Base-by-base conservation (phyloP, 768 basidiomycete species). In the Tephrocybe sp. region DNA sequence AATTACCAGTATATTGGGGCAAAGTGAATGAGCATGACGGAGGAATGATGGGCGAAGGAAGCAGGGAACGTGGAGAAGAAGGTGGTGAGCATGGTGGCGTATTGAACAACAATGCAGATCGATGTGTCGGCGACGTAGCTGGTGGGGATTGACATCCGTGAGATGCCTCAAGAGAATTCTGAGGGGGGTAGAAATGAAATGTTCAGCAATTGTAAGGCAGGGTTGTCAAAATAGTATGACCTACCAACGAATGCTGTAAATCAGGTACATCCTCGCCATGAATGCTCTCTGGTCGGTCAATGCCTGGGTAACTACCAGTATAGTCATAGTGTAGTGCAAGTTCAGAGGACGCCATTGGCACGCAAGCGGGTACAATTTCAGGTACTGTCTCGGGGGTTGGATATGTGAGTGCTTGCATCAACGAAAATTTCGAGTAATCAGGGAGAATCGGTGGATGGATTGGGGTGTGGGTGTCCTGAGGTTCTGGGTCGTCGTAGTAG, bases 1-100 rank as follows among this genome's bases (percentile, higher is more conserved):
- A 57, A 31, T 57, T 45, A 11, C 56, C 56, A 9, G 56, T 57
- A 24, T 41, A 57, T 2, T 29, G 56, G 3, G 33, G 33, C 33
- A 12, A 15, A 13, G 13, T n/a, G 34, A 18, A 30, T 6, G 18
- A 16, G 25, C 23, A 24, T 34, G 29, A 33, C 21, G 25, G 18
- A 1, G 36, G 23, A 1, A 33, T 38, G 19, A 31, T 33, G 4
- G 31, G 33, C 33, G 8, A 9, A 19, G 36, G 1, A 13, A 31
- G 19, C 1, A 22, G 10, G 4, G 27, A 31, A 4, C n/a, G 33
- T 21, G n/a, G 38, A 38, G n/a, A 6, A 19, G 16, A 4, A n/a
- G 37, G 18, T n/a, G 37, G n/a, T 38, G 37, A 38, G 37, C 37
- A 34, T 7, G 16, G 7, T 19, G 37, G 37, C 12, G 37, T 6